phyloP scores from a whole-genome alignment of 2,329 filamentous ascomycete species.

The Aspergillus eucalypticola region DNA sequence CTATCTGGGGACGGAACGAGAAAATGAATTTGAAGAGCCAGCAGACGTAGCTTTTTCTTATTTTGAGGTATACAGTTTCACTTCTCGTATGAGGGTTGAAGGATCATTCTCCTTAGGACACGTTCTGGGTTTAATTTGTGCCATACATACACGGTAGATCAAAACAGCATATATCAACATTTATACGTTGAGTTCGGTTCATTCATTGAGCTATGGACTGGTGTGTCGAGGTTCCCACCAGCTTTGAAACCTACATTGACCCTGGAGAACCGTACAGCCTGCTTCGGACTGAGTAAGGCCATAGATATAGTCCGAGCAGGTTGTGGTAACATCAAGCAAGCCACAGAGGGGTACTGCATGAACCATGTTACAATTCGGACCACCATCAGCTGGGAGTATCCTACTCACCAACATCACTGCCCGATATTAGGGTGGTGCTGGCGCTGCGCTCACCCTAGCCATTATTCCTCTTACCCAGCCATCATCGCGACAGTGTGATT shows the following conservation, averaged over 20 bases:
- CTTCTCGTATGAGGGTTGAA: not conserved
- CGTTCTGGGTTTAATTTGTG: not conserved
- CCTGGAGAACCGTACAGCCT: not conserved
- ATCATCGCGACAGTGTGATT: too few relatives aligned
- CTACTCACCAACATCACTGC: not conserved
- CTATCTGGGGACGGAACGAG: slow-evolving; percentile 28
- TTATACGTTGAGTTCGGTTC: not conserved
- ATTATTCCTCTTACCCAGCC: too few relatives aligned
- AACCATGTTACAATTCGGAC: too few relatives aligned
- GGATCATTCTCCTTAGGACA: not conserved
- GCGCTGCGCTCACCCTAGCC: not conserved
- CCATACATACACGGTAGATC: not conserved
- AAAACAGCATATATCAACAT: not conserved
- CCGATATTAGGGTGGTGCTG: too few relatives aligned
- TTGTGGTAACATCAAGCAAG: too few relatives aligned
- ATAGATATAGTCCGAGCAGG: not conserved
- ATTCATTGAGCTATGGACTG: not conserved
- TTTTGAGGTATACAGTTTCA: not conserved
- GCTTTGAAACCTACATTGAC: too few relatives aligned
- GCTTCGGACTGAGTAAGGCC: not conserved
- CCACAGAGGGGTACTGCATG: too few relatives aligned
- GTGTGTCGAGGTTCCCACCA: not conserved
- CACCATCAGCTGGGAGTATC: not conserved
- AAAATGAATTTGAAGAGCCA: slow-evolving; percentile 23
- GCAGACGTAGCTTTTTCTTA: not conserved